These are phyloP conservation scores for Tetragonia tetragonoides DNA, from an alignment of 148 eudicot genomes.

Conservation along the genomic window DNA sequence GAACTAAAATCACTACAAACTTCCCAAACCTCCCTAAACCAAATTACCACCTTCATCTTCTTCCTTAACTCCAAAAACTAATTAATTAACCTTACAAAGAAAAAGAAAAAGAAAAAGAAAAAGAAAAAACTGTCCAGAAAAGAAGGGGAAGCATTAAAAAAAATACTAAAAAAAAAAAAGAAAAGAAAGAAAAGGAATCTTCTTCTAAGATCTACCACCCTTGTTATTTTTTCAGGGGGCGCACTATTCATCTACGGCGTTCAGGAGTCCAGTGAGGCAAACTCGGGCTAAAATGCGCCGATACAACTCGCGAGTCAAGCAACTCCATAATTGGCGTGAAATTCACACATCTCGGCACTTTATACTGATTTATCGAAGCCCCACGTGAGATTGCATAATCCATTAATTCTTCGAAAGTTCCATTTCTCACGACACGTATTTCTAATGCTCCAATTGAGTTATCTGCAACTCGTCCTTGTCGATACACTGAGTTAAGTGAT, in stretches of 20 bases:
- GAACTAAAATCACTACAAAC: conserved; percentile 4
- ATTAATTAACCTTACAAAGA: conserved; percentile 11
- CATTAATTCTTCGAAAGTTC: conserved; percentile 85
- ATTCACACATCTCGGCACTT: conserved; percentile 82
- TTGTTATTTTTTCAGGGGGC: neutral
- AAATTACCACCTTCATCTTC: conserved; percentile 17
- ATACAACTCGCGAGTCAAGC: conserved; percentile 67
- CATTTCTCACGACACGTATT: conserved; percentile 67
- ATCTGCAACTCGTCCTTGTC: conserved; percentile 74
- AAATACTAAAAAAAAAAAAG: neutral
- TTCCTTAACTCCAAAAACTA: conserved; percentile 7
- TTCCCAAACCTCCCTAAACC: conserved; percentile 18
- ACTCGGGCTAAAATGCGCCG: conserved; percentile 64
- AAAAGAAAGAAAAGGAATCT: neutral
- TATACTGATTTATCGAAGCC: conserved; percentile 82
- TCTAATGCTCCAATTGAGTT: conserved; percentile 81
- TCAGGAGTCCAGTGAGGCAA: conserved; percentile 70
- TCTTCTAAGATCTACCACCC: conserved; percentile 14
- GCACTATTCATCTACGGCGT: conserved; percentile 48
- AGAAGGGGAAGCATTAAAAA: conserved; percentile 17
- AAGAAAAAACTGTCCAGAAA: conserved; percentile 24
- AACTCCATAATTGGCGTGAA: conserved; percentile 82
- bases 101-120: conserved; percentile 18
- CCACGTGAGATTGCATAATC: conserved; percentile 88
- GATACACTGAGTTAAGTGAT: conserved; percentile 70